phyloP scores from a whole-genome alignment of 2,329 filamentous ascomycete species.

The Macrophomina tecta region DNA sequence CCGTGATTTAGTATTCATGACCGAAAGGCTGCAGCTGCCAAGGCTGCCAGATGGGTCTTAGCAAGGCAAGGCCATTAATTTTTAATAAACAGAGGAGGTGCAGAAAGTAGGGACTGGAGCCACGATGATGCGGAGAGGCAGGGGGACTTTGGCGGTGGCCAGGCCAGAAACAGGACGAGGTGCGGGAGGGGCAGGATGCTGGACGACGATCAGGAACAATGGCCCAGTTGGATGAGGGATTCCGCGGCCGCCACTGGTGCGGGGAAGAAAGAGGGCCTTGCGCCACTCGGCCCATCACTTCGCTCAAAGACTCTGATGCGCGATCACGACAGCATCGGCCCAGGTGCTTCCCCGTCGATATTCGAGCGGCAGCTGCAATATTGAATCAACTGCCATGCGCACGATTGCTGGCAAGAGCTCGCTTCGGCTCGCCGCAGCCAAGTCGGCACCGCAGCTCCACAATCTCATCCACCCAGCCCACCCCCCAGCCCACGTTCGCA shows the following conservation, averaged over 20 bases:
- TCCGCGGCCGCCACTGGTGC: neutral
- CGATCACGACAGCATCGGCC: neutral
- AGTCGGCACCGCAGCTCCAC: neutral
- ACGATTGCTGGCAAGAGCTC: neutral
- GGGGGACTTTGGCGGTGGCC: neutral
- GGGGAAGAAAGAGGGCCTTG: neutral
- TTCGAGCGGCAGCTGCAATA: neutral
- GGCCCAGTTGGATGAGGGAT: neutral
- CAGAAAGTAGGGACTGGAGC: conserved; percentile 14
- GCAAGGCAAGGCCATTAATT: neutral
- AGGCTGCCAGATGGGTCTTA: neutral
- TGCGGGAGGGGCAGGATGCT: neutral
- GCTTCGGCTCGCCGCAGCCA: neutral
- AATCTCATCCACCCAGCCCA: neutral
- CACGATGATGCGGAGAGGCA: conserved; percentile 1
- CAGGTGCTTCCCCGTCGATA: neutral
- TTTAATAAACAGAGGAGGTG: neutral
- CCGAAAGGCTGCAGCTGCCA: conserved; percentile 3
- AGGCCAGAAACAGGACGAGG: neutral
- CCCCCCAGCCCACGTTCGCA: neutral
- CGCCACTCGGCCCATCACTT: too few relatives aligned
- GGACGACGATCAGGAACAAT: conserved; percentile 2
- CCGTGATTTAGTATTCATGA: neutral
- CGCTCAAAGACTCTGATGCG: neutral
- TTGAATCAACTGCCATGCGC: neutral